These are phyloP conservation scores for Ziziphus jujuba DNA, from an alignment of 306 rosid genomes.

Conservation along the genomic window DNA sequence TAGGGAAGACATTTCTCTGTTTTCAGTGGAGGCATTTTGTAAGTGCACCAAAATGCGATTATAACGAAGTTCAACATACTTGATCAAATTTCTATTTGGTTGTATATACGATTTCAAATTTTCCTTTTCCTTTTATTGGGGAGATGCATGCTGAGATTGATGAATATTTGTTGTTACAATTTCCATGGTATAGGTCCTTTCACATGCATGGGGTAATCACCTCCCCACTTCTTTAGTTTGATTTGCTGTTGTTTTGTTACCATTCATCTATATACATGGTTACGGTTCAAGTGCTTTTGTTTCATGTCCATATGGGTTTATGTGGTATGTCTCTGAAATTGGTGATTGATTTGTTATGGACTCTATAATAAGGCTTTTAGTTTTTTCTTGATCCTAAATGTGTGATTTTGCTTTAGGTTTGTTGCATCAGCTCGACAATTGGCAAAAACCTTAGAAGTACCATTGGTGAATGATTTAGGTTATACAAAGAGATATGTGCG, in stretches of 20 bases:
- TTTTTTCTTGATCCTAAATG: conserved; percentile 1
- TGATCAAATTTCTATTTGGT: not conserved
- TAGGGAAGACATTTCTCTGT: not conserved
- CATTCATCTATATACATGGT: not conserved
- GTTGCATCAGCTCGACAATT: conserved; percentile 90
- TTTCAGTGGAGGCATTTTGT: not conserved
- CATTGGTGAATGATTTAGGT: conserved; percentile 98
- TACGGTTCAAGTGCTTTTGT: not conserved
- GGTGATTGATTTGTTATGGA: not conserved
- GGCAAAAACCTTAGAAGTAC: conserved; percentile 98
- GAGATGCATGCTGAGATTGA: not conserved
- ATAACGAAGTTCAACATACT: not conserved
- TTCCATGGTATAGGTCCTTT: not conserved
- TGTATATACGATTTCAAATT: not conserved
- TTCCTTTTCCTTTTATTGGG: not conserved
- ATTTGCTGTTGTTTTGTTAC: not conserved
- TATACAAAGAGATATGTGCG: conserved; percentile 98
- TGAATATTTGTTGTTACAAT: not conserved
- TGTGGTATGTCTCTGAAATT: not conserved
- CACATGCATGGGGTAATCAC: not conserved
- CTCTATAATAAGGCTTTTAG: not conserved
- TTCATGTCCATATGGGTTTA: not conserved
- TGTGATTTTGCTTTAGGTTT: conserved; percentile 56
- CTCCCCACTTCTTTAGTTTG: not conserved
- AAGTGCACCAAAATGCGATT: not conserved